Conservation (phyloP, 306 rosid species). For the Sophora flavescens region DNA sequence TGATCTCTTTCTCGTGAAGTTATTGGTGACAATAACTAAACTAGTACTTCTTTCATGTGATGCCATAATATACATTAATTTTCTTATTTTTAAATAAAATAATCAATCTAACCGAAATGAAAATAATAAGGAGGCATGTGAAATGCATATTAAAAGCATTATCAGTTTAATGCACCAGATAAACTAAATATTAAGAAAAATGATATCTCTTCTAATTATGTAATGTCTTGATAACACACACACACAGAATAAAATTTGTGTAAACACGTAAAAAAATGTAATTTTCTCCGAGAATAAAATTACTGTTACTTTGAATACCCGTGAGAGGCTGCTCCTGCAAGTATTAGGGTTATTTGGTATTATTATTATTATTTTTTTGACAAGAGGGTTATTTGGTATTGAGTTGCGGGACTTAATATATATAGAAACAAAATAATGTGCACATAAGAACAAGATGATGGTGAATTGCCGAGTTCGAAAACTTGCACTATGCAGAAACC, state of each 20-base stretch:
- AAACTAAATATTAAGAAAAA: neutral
- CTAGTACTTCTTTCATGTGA: no score
- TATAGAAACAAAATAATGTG: conserved; percentile 43
- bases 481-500: conserved; percentile 44
- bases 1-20: no score
- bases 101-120: neutral
- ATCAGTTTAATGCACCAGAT: neutral
- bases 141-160: neutral
- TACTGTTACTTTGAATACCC: neutral
- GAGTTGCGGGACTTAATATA: neutral
- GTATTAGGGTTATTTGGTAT: conserved; percentile 22
- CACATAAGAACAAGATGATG: conserved; percentile 45
- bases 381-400: no score
- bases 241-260: neutral
- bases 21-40: no score
- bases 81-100: no score
- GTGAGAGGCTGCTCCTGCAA: conserved; percentile 3
- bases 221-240: no score
- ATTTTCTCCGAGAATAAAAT: neutral
- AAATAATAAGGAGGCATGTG: no score
- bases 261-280: neutral
- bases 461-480: conserved; percentile 54
- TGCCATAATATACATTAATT: no score
- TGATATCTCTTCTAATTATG: neutral
- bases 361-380: no score